phyloP scores from a whole-genome alignment of 129 eudicot species.

The Ambrosia artemisiifolia region DNA sequence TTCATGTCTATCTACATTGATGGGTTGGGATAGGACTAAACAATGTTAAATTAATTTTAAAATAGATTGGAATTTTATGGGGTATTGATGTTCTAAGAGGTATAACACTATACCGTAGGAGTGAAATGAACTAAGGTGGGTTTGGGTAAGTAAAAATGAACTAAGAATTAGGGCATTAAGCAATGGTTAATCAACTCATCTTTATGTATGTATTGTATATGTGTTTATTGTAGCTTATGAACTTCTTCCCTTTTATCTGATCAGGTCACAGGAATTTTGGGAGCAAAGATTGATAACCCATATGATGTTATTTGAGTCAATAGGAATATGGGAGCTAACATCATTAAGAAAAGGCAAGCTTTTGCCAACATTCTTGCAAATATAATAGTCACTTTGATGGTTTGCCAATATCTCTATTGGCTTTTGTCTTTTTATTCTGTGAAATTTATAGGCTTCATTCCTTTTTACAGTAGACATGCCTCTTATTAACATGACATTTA shows the following conservation, averaged over 20 bases:
- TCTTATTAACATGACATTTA: too few species aligned
- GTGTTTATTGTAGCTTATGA: slow-evolving; percentile 9
- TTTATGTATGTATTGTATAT: slow-evolving; percentile 10
- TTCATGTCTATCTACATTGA: too few species aligned
- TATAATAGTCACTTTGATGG: neutral
- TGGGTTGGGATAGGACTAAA: too few species aligned
- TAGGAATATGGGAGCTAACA: slow-evolving; percentile 72
- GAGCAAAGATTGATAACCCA: slow-evolving; percentile 67
- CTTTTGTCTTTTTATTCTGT: neutral
- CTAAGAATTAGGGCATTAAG: too few species aligned
- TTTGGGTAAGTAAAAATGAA: too few species aligned
- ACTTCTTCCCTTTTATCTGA: slow-evolving; percentile 16
- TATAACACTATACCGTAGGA: too few species aligned
- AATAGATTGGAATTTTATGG: too few species aligned
- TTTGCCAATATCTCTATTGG: neutral
- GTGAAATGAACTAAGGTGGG: too few species aligned
- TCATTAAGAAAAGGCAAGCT: slow-evolving; percentile 84
- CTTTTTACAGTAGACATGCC: too few species aligned
- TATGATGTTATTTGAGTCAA: slow-evolving; percentile 89
- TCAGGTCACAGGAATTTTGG: slow-evolving; percentile 88
- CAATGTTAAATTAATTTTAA: too few species aligned
- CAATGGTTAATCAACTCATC: neutral
- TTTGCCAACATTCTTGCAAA: slow-evolving; percentile 10
- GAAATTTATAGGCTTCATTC: too few species aligned
- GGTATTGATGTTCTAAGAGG: too few species aligned